Evolutionary conservation across 768 basidiomycete genomes (phyloP).

Genomic region (Jaapia argillacea): DNA sequence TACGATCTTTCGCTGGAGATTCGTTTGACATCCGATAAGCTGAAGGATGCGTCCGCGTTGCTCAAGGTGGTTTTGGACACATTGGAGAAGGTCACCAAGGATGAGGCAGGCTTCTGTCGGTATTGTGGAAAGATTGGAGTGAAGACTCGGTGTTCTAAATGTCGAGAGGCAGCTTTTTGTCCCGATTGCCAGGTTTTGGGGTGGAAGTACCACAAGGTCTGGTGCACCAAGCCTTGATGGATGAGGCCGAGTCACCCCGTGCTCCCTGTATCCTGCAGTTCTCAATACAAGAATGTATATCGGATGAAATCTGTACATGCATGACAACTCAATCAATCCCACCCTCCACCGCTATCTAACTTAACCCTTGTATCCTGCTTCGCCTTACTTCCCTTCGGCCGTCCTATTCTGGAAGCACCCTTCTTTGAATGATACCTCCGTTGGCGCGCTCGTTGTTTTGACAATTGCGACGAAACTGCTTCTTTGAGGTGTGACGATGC

Average conservation of each 20-base stretch:
- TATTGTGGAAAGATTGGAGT: conserved; percentile 13
- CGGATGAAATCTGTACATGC: not conserved
- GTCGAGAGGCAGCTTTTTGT: conserved; percentile 12
- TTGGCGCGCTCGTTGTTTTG: conserved; percentile 47
- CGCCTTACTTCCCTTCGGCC: conserved; percentile 75
- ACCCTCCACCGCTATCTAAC: conserved; percentile 38
- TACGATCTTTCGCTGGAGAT: conserved; percentile 6
- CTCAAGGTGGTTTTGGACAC: conserved; percentile 7
- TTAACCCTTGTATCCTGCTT: conserved; percentile 68
- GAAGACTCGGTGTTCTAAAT: conserved; percentile 12
- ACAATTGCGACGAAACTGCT: conserved; percentile 53
- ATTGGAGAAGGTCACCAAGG: conserved; percentile 6
- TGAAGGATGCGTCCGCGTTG: conserved; percentile 7
- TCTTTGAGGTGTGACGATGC: conserved; percentile 27
- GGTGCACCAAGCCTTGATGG: no score
- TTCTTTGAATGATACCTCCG: conserved; percentile 73
- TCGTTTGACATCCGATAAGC: conserved; percentile 3
- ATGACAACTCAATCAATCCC: not conserved
- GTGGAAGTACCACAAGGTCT: no score
- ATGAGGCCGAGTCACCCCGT: no score
- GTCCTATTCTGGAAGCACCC: conserved; percentile 47
- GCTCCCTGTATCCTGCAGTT: no score
- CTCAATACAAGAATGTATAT: no score
- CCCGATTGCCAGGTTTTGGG: conserved; percentile 8
- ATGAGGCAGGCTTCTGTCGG: conserved; percentile 11